Percentiles rank a stretch among this genome's conserved stretches.
Conservation (phyloP, 495 filamentous ascomycete genomes). For the Melanomma pulvis-pyrius region DNA sequence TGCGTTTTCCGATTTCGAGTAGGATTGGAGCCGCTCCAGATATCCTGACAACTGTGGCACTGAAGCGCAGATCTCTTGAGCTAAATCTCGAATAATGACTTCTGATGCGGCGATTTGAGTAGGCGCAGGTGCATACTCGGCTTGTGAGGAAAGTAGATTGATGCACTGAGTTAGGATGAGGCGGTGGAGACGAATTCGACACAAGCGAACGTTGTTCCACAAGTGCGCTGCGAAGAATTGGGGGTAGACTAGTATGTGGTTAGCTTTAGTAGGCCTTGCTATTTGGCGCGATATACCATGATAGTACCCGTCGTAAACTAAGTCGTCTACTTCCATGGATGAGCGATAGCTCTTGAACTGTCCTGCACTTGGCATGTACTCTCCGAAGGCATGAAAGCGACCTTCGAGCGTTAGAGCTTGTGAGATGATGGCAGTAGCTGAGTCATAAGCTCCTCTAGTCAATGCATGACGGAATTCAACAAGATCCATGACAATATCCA, state of each 20-base stretch:
- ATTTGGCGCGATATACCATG: not conserved
- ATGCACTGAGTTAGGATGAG: conserved; percentile 6
- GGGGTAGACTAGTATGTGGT: conserved; percentile 5
- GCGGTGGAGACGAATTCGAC: conserved; percentile 9
- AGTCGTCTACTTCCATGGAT: not conserved
- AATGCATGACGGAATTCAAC: conserved; percentile 3
- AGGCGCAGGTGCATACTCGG: not conserved
- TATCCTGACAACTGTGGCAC: conserved; percentile 30
- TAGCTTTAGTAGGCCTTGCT: not conserved
- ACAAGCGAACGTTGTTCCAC: conserved; percentile 20
- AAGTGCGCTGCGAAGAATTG: conserved; percentile 12
- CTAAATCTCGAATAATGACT: not conserved
- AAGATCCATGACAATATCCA: conserved; percentile 10
- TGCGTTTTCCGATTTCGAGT: not conserved
- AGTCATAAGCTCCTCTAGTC: not conserved
- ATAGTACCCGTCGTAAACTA: conserved; percentile 22
- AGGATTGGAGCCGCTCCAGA: conserved; percentile 2
- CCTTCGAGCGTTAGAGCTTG: conserved; percentile 3
- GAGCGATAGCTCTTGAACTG: not conserved
- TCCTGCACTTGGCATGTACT: not conserved
- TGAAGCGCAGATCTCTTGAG: conserved; percentile 24
- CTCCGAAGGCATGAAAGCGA: not conserved
- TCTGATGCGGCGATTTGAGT: not conserved
- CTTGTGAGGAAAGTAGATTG: not conserved
- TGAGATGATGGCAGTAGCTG: conserved; percentile 7